Evolutionary conservation across 2,329 filamentous ascomycete species (phyloP).

Genomic region (Ascochyta pisi): DNA sequence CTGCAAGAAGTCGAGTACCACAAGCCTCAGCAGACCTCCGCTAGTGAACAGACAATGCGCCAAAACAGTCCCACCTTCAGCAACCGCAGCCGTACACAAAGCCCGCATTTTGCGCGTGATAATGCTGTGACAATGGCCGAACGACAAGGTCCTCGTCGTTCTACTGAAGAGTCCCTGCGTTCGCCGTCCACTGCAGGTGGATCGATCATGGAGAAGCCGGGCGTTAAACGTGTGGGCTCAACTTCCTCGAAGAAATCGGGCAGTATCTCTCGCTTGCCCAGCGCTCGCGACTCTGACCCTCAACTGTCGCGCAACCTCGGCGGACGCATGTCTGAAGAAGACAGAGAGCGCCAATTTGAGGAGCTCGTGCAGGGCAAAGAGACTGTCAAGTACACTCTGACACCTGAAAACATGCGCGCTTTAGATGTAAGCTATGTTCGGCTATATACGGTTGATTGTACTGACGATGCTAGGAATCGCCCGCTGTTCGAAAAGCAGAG

Average conservation of each 20-base stretch:
- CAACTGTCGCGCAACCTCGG: conserved; percentile 38
- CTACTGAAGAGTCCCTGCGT: conserved; percentile 32
- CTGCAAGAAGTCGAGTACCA: conserved; percentile 39
- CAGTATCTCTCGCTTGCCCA: conserved; percentile 42
- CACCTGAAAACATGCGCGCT: conserved; percentile 56
- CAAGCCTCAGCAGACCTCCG: conserved; percentile 2
- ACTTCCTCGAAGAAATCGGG: conserved; percentile 42
- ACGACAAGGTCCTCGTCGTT: conserved; percentile 29
- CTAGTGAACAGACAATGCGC: conserved; percentile 7
- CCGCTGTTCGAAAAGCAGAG: conserved; percentile 29
- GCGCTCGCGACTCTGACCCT: conserved; percentile 40
- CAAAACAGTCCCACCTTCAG: conserved; percentile 21
- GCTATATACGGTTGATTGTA: not conserved
- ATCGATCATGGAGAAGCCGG: conserved; percentile 30
- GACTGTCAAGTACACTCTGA: conserved; percentile 59
- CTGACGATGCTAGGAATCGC: conserved; percentile 31
- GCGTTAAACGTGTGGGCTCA: conserved; percentile 41
- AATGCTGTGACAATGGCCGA: conserved; percentile 24
- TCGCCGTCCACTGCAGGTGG: conserved; percentile 27
- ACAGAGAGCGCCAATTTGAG: conserved; percentile 55
- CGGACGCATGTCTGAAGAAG: conserved; percentile 48
- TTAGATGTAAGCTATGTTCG: conserved; percentile 47
- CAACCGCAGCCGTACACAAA: conserved; percentile 27
- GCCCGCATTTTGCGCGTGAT: conserved; percentile 27
- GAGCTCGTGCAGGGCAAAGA: conserved; percentile 55